Evolutionary conservation across 2,329 filamentous ascomycete species (phyloP).

Genomic region (Colletotrichum orbiculare): DNA sequence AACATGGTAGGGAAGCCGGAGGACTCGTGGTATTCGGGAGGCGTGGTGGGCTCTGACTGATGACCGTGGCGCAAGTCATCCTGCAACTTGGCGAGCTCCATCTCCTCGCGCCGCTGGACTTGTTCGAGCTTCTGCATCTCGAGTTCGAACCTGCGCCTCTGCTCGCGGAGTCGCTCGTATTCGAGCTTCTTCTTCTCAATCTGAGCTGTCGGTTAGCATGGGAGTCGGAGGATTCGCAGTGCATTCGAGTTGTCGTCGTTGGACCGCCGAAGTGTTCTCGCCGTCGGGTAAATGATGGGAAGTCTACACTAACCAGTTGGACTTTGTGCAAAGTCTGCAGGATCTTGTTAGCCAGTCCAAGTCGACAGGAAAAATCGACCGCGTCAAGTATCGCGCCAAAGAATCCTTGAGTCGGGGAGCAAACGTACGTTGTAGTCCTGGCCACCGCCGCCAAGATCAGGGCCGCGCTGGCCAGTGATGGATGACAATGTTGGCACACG

Average conservation of each 20-base stretch:
- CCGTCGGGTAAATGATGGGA: not conserved
- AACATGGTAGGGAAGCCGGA: constrained; percentile 82
- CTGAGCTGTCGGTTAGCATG: constrained; percentile 63
- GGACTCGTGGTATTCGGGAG: constrained; percentile 86
- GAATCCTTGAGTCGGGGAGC: not conserved
- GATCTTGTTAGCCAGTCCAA: constrained; percentile 28
- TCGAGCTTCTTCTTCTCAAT: constrained; percentile 94
- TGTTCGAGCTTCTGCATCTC: constrained; percentile 92
- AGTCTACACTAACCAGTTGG: constrained; percentile 73
- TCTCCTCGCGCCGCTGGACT: constrained; percentile 83
- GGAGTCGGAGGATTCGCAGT: constrained; percentile 3
- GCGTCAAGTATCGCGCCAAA: not conserved
- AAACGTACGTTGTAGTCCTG: constrained; percentile 59
- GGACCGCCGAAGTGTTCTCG: not conserved
- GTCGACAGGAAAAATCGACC: not conserved
- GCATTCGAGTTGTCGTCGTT: not conserved
- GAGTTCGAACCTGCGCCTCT: constrained; percentile 88
- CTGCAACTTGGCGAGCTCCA: constrained; percentile 86
- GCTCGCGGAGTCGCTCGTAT: constrained; percentile 90
- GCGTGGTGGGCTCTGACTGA: constrained; percentile 95
- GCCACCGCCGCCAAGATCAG: constrained; percentile 50
- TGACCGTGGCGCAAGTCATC: constrained; percentile 81
- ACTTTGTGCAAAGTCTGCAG: constrained; percentile 75
- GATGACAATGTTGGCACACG: constrained; percentile 80
- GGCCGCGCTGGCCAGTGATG: constrained; percentile 63